phyloP scores from a whole-genome alignment of 2,329 filamentous ascomycete species.

The Thyridium curvatum region DNA sequence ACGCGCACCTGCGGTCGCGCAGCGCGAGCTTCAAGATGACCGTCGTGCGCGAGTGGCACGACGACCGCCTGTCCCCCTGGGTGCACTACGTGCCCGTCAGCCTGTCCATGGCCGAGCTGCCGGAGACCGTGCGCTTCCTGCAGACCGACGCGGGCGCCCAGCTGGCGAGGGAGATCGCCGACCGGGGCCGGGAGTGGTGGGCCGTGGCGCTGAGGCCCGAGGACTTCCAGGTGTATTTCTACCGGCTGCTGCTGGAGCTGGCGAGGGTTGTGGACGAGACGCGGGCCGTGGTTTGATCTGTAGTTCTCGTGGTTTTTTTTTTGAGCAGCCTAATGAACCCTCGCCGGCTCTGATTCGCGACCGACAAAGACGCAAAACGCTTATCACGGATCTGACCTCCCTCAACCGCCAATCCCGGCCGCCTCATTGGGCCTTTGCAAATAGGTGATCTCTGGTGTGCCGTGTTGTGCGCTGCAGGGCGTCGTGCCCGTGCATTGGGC shows the following conservation, averaged over 20 bases:
- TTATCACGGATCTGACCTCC: no score
- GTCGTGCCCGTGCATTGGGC: no score
- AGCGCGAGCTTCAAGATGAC: conserved; percentile 41
- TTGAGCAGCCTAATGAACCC: no score
- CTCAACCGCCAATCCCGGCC: no score
- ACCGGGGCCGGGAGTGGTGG: conserved; percentile 47
- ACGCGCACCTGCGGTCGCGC: conserved; percentile 37
- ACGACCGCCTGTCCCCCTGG: conserved; percentile 45
- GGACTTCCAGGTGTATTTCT: conserved; percentile 2
- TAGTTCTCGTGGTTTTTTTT: no score
- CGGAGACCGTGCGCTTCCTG: conserved; percentile 39
- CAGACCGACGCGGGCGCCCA: conserved; percentile 36
- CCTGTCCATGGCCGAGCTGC: conserved; percentile 38
- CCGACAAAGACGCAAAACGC: no score
- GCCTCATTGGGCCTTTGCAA: no score
- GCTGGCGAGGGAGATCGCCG: conserved; percentile 43
- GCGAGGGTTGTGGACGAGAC: conserved; percentile 1
- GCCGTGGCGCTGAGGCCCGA: conserved; percentile 44
- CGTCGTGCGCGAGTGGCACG: conserved; percentile 46
- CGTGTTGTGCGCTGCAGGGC: no score
- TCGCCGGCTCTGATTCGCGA: no score
- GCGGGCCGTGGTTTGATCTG: no score
- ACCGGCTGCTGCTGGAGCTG: conserved; percentile 6
- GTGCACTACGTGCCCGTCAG: conserved; percentile 46
- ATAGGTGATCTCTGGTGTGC: no score